Percentiles rank a stretch among this genome's conserved stretches.
Conservation (phyloP, 805 yeast species). For the Lipomyces spencermartinsiae region DNA sequence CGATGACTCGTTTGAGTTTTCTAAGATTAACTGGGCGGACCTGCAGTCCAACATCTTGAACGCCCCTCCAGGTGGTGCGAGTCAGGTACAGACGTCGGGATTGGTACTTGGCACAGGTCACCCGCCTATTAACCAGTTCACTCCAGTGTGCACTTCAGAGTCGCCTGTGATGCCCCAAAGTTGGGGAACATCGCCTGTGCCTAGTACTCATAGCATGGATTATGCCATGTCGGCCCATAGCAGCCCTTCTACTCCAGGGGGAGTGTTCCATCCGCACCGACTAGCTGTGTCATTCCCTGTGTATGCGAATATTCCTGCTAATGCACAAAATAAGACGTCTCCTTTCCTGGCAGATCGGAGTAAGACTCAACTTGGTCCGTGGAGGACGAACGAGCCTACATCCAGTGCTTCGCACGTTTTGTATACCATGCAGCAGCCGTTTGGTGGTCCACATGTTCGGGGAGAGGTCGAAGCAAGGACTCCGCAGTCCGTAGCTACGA, state of each 20-base stretch:
- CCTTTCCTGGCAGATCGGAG: background rate
- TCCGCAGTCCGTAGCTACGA: background rate
- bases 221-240: background rate
- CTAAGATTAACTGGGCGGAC: constrained; percentile 19
- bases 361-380: background rate
- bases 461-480: background rate
- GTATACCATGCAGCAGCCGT: background rate
- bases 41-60: constrained; percentile 13
- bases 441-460: background rate
- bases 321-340: background rate
- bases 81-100: background rate
- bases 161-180: constrained; percentile 15
- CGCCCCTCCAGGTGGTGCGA: background rate
- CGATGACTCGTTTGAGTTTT: constrained; percentile 11
- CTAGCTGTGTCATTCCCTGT: background rate
- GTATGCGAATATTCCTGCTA: background rate
- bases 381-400: background rate
- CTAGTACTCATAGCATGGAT: background rate
- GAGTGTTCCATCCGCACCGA: background rate
- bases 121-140: background rate
- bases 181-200: constrained; percentile 16
- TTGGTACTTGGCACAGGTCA: constrained; percentile 5
- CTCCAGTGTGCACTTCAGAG: constrained; percentile 19
- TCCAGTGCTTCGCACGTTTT: background rate
- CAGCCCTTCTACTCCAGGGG: constrained; percentile 5